phyloP scores from a whole-genome alignment of 768 basidiomycete genomes.

The Tylopilus balloui region DNA sequence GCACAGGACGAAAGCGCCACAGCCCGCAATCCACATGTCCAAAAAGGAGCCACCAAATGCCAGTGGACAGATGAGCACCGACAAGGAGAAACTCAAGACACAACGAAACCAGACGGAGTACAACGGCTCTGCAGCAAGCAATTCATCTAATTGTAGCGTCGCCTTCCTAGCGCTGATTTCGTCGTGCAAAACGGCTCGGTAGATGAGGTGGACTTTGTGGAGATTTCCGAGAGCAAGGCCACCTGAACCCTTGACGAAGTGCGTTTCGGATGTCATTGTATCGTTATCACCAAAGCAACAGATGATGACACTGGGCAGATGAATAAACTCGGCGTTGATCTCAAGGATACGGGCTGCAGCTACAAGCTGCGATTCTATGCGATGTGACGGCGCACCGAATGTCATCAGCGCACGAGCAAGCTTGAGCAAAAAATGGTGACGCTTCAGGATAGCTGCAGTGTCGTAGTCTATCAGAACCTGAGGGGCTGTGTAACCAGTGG shows the following conservation, averaged over 20 bases:
- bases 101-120: slow-evolving; percentile 63
- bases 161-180: slow-evolving; percentile 82
- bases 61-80: slow-evolving; percentile 76
- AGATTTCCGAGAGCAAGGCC: slow-evolving; percentile 79
- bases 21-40: slow-evolving; percentile 81
- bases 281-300: slow-evolving; percentile 88
- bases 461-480: neutral
- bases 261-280: slow-evolving; percentile 84
- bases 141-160: slow-evolving; percentile 52
- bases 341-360: slow-evolving; percentile 88
- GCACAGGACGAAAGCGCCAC: slow-evolving; percentile 61
- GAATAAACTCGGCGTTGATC: slow-evolving; percentile 87
- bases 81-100: slow-evolving; percentile 62
- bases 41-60: slow-evolving; percentile 81
- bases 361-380: slow-evolving; percentile 87
- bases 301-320: slow-evolving; percentile 76
- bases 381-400: slow-evolving; percentile 89
- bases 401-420: slow-evolving; percentile 86
- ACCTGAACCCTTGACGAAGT: slow-evolving; percentile 79
- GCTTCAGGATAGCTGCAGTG: slow-evolving; percentile 62
- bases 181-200: slow-evolving; percentile 87
- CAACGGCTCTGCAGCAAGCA: slow-evolving; percentile 61
- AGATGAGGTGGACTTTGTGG: slow-evolving; percentile 79
- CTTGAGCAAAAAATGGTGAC: slow-evolving; percentile 83
- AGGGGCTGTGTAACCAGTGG: slow-evolving; percentile 1